A percentile compares a stretch with the other conserved stretches of the same genome.
Conservation (phyloP, 2,329 filamentous ascomycete genomes). For the Ilyonectria sp. region DNA sequence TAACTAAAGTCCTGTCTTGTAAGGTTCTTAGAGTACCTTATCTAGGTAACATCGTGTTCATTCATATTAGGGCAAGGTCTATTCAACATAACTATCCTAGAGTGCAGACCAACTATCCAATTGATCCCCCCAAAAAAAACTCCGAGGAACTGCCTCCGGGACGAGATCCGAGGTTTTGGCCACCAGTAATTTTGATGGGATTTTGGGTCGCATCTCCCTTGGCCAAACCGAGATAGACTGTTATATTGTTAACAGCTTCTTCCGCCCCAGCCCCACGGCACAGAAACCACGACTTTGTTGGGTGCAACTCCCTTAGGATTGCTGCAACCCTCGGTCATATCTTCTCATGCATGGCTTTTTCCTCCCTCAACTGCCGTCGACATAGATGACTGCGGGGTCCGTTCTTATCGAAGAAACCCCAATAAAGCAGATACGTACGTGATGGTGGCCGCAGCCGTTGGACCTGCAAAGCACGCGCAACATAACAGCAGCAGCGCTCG, state of each 20-base stretch:
- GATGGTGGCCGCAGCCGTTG: neutral
- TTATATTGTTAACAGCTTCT: neutral
- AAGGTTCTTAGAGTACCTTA: too few species aligned
- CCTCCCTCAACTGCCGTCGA: neutral
- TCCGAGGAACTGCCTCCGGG: neutral
- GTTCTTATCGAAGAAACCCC: neutral
- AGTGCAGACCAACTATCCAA: too few species aligned
- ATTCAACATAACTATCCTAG: too few species aligned
- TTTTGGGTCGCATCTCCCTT: neutral
- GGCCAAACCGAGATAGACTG: neutral
- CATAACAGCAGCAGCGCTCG: too few species aligned
- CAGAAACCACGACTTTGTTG: neutral
- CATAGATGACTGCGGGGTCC: neutral
- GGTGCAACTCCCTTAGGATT: neutral
- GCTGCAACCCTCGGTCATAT: neutral
- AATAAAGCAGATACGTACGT: too few species aligned
- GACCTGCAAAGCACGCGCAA: neutral
- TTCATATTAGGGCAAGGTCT: too few species aligned
- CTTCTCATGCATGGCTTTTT: neutral
- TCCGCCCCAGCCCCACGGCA: neutral
- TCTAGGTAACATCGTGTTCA: too few species aligned
- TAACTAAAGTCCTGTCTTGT: too few species aligned
- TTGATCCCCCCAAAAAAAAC: neutral
- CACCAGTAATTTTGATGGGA: neutral
- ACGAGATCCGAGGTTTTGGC: neutral